These are phyloP conservation scores for Trichosporon inkin DNA, from an alignment of 1,284 basidiomycete species.

Conservation along the genomic window DNA sequence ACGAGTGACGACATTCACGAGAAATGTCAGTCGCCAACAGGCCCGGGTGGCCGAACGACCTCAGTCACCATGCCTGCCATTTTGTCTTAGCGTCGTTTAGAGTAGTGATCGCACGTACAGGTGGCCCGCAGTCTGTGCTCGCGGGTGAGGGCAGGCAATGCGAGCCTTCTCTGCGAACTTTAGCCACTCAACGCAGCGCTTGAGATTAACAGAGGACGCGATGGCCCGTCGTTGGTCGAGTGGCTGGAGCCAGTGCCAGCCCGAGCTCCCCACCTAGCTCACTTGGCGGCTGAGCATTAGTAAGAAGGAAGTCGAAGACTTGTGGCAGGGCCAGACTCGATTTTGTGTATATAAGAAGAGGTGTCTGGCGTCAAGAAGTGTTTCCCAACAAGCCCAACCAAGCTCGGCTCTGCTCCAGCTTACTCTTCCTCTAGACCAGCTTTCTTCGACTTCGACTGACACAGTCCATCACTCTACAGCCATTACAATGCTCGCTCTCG, in stretches of 20 bases:
- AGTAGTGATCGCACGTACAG: not conserved
- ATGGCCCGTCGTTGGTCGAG: no score
- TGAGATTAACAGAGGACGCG: no score
- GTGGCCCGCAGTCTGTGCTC: no score
- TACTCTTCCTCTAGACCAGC: not conserved
- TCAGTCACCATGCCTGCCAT: not conserved
- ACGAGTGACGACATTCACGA: not conserved
- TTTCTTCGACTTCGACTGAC: not conserved
- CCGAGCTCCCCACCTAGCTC: no score
- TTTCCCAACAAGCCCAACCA: conserved; percentile 3
- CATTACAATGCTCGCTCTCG: conserved; percentile 2
- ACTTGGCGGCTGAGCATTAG: no score
- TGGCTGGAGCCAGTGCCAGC: no score
- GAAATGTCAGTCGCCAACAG: not conserved
- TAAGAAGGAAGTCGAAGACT: no score
- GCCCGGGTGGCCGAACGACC: not conserved
- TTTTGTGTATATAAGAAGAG: conserved; percentile 1
- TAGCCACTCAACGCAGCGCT: no score
- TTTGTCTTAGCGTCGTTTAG: not conserved
- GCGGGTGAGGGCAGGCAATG: no score
- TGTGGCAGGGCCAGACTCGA: no score
- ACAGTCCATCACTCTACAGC: not conserved
- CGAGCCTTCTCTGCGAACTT: no score
- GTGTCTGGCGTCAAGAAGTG: not conserved
- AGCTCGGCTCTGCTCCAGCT: not conserved